These are phyloP conservation scores for Triangularia setosa DNA, from an alignment of 2,329 filamentous ascomycete species.

Conservation along the genomic window DNA sequence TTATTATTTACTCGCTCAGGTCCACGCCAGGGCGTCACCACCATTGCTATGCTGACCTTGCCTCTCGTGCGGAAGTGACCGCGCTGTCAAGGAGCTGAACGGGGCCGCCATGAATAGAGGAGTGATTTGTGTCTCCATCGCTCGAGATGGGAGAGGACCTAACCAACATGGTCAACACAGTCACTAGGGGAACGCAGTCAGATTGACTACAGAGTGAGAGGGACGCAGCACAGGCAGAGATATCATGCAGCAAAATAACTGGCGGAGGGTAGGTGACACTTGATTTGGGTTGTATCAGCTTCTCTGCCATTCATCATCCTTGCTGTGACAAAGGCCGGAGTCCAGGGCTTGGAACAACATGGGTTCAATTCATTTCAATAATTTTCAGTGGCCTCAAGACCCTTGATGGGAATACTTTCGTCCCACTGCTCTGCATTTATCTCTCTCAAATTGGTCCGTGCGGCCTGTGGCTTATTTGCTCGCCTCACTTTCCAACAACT, in stretches of 20 bases:
- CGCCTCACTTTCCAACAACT: no score
- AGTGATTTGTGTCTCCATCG: background rate
- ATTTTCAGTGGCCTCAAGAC: no score
- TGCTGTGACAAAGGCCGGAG: no score
- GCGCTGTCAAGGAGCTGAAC: slow-evolving; percentile 44
- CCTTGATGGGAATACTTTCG: no score
- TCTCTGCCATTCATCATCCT: no score
- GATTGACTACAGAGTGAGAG: background rate
- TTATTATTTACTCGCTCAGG: slow-evolving; percentile 56
- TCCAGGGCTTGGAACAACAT: no score
- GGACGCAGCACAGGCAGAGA: background rate
- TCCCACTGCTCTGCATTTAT: no score
- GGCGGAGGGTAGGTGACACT: background rate
- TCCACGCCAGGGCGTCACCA: slow-evolving; percentile 53
- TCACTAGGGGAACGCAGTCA: background rate
- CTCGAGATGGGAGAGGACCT: background rate
- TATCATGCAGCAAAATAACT: background rate
- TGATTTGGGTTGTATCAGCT: background rate
- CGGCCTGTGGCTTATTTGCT: no score
- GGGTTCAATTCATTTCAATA: no score
- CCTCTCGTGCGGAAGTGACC: slow-evolving; percentile 48
- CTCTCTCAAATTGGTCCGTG: no score
- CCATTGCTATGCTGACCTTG: slow-evolving; percentile 64
- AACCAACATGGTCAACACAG: background rate
- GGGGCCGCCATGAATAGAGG: slow-evolving; percentile 21